Conservation (phyloP, 1,139 yeast species). For the Blastobotrys petasosporus region DNA sequence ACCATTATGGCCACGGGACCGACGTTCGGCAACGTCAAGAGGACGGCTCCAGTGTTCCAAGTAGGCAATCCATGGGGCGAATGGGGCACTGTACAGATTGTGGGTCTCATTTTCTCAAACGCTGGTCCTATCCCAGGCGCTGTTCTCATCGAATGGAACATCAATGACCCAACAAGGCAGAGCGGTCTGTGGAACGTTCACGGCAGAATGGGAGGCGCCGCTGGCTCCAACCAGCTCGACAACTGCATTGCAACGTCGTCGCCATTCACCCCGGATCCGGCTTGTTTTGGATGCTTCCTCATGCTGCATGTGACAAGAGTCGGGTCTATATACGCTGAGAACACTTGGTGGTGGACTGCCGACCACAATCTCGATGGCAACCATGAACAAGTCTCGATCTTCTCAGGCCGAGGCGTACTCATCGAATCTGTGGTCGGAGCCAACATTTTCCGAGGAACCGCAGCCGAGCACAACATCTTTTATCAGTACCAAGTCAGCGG, state of each 20-base stretch:
- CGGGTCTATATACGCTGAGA: constrained; percentile 14
- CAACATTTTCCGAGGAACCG: constrained; percentile 11
- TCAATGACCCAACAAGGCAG: constrained; percentile 6
- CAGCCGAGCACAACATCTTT: constrained; percentile 13
- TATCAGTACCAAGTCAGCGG: constrained; percentile 13
- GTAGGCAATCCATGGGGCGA: constrained; percentile 13
- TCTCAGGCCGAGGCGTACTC: constrained; percentile 14
- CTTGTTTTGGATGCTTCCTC: constrained; percentile 11
- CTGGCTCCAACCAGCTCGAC: constrained; percentile 9
- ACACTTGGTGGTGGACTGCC: constrained; percentile 17
- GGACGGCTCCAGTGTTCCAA: constrained; percentile 11
- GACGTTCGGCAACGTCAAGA: neutral
- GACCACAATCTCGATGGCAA: constrained; percentile 12
- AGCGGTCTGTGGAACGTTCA: constrained; percentile 15
- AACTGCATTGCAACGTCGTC: neutral
- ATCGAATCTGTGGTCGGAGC: constrained; percentile 10
- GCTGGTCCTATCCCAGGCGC: constrained; percentile 13
- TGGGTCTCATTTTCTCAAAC: constrained; percentile 13
- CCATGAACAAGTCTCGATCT: constrained; percentile 8
- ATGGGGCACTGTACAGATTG: constrained; percentile 12
- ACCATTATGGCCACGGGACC: constrained; percentile 12
- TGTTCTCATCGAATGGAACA: constrained; percentile 13
- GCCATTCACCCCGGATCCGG: constrained; percentile 1
- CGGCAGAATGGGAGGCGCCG: constrained; percentile 15
- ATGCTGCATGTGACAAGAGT: neutral